A percentile compares a stretch with the other conserved stretches of the same genome.
These are phyloP conservation scores for Paraphoma chrysanthemicola DNA, from an alignment of 2,329 filamentous ascomycete genomes.

Conservation along the genomic window DNA sequence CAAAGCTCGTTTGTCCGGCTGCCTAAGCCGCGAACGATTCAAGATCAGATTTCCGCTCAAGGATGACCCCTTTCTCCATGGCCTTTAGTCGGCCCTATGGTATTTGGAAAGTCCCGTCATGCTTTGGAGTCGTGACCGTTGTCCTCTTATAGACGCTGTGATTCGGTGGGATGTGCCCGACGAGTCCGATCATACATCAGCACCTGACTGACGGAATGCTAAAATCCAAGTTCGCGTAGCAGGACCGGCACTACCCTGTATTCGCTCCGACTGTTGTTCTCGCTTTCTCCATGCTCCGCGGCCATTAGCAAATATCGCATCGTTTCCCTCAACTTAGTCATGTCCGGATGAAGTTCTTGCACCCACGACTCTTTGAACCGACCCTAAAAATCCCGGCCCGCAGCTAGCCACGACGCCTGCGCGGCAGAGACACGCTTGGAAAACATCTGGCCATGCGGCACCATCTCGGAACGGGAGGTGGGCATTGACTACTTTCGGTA, in stretches of 20 bases:
- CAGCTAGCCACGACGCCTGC: neutral
- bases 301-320: neutral
- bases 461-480: neutral
- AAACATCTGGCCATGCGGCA: neutral
- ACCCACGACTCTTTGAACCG: neutral
- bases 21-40: neutral
- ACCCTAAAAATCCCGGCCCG: neutral
- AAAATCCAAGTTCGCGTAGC: too few species aligned
- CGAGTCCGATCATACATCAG: neutral
- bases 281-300: neutral
- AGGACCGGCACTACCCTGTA: neutral
- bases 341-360: neutral
- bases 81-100: neutral
- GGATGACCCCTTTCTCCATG: neutral
- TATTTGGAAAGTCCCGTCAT: neutral
- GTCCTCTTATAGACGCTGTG: neutral
- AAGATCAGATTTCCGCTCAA: neutral
- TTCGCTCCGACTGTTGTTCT: neutral
- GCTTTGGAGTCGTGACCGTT: neutral
- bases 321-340: neutral
- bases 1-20: neutral
- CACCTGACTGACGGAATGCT: neutral
- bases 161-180: neutral
- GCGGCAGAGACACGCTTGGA: neutral
- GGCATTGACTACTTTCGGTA: neutral